Conservation (phyloP, 371 early-diverging fungal species). For the Apophysomyces elegans region DNA sequence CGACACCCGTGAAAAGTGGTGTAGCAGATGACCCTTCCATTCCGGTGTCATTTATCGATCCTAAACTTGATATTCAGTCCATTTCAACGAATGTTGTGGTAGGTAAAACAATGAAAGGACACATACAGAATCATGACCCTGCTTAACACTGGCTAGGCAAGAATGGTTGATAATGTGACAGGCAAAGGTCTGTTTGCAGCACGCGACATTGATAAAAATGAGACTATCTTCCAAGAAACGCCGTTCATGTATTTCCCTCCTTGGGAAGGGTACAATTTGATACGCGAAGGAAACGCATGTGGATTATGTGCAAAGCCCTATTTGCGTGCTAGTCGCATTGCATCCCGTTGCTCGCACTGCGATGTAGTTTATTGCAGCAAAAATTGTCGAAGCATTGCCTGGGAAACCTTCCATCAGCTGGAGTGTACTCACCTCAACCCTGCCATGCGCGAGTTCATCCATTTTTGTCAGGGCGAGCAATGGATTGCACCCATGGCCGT, state of each 20-base stretch:
- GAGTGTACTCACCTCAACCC: slow-evolving; percentile 60
- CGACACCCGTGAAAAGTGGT: slow-evolving; percentile 45
- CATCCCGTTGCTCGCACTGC: slow-evolving; percentile 55
- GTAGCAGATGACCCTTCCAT: slow-evolving; percentile 60
- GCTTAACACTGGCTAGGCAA: slow-evolving; percentile 29
- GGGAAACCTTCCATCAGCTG: slow-evolving; percentile 61
- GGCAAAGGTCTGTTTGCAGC: slow-evolving; percentile 71
- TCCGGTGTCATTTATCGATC: slow-evolving; percentile 67
- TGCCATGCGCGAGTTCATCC: slow-evolving; percentile 45
- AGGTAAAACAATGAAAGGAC: neutral
- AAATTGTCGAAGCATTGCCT: slow-evolving; percentile 54
- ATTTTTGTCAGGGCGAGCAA: slow-evolving; percentile 53
- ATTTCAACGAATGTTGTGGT: slow-evolving; percentile 46
- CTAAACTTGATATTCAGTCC: slow-evolving; percentile 52
- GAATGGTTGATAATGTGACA: slow-evolving; percentile 62
- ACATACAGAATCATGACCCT: neutral
- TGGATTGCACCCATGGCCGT: slow-evolving; percentile 68
- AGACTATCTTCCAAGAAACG: slow-evolving; percentile 59
- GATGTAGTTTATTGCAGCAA: slow-evolving; percentile 61
- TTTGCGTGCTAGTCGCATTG: slow-evolving; percentile 36
- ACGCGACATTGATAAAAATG: slow-evolving; percentile 58
- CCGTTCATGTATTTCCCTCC: slow-evolving; percentile 70
- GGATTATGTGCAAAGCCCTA: slow-evolving; percentile 63
- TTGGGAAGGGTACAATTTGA: slow-evolving; percentile 58
- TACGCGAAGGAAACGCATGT: slow-evolving; percentile 58